A percentile compares a stretch with the other conserved stretches of the same genome.
These are phyloP conservation scores for Zizania palustris DNA, from an alignment of 202 grass and related monocot genomes.

Conservation along the genomic window DNA sequence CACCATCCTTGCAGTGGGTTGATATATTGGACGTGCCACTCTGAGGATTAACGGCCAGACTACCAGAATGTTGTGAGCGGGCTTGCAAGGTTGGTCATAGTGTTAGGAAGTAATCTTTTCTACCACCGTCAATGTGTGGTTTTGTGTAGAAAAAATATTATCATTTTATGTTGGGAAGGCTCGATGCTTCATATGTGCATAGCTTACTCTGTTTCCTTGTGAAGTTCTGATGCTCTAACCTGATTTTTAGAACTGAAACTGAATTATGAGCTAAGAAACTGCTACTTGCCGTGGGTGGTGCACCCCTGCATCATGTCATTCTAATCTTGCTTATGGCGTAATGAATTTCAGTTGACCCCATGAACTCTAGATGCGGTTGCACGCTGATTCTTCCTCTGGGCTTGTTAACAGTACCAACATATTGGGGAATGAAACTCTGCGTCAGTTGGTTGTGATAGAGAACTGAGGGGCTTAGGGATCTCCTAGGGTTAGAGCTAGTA, in stretches of 20 bases:
- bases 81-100: slow-evolving; percentile 6
- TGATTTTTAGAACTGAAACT: slow-evolving; percentile 3
- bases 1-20: slow-evolving; percentile 62
- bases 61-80: background rate
- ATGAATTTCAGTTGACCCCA: slow-evolving; percentile 18
- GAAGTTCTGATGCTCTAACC: background rate
- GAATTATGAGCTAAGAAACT: background rate
- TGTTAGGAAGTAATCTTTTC: background rate
- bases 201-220: slow-evolving; percentile 23
- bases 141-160: slow-evolving; percentile 33
- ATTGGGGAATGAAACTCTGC: background rate
- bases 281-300: background rate
- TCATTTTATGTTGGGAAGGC: background rate
- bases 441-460: too few species aligned
- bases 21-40: slow-evolving; percentile 84
- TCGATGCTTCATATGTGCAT: slow-evolving; percentile 42
- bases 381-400: slow-evolving; percentile 2
- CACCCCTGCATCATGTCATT: background rate
- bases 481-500: too few species aligned
- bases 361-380: background rate
- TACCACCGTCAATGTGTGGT: background rate
- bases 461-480: too few species aligned
- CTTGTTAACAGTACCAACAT: background rate
- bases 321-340: background rate
- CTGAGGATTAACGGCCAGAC: slow-evolving; percentile 54